Evolutionary conservation across 805 yeast species (phyloP).

Genomic region (Gaillardinia entomophila): DNA sequence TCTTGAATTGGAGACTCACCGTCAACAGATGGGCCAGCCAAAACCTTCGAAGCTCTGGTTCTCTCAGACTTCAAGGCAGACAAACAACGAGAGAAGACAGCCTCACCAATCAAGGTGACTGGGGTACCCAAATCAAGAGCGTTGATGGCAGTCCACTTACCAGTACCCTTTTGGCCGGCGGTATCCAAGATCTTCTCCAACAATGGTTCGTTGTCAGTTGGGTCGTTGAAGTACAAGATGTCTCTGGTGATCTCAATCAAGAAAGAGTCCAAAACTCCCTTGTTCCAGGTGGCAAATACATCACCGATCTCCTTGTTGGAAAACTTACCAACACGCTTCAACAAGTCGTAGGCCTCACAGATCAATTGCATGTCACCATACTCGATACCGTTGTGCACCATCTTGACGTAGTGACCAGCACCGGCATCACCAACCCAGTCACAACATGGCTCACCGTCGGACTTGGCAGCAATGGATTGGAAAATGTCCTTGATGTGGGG

Average conservation of each 20-base stretch:
- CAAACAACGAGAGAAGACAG: constrained; percentile 93
- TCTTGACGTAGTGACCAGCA: constrained; percentile 97
- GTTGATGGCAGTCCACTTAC: constrained; percentile 99
- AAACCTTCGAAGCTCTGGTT: constrained; percentile 70
- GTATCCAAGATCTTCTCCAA: constrained; percentile 95
- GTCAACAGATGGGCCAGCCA: constrained; percentile 73
- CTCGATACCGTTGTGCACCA: constrained; percentile 99
- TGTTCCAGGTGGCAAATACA: constrained; percentile 91
- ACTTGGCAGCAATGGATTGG: constrained; percentile 93
- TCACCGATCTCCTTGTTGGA: constrained; percentile 88
- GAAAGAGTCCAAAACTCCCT: constrained; percentile 96
- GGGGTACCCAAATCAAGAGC: constrained; percentile 98
- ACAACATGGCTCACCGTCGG: constrained; percentile 99
- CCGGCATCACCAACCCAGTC: constrained; percentile 99
- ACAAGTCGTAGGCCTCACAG: constrained; percentile 93
- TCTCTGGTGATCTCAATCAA: constrained; percentile 95
- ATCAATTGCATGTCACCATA: constrained; percentile 99
- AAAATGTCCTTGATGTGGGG: constrained; percentile 95
- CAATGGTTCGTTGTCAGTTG: constrained; percentile 80
- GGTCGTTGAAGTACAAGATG: constrained; percentile 81
- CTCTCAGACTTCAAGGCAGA: constrained; percentile 93
- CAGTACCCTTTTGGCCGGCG: constrained; percentile 99
- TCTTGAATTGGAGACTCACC: constrained; percentile 60
- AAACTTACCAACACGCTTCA: constrained; percentile 92
- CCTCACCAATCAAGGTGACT: constrained; percentile 96